Conservation (phyloP, 148 eudicot species). For the Chenopodium formosanum region DNA sequence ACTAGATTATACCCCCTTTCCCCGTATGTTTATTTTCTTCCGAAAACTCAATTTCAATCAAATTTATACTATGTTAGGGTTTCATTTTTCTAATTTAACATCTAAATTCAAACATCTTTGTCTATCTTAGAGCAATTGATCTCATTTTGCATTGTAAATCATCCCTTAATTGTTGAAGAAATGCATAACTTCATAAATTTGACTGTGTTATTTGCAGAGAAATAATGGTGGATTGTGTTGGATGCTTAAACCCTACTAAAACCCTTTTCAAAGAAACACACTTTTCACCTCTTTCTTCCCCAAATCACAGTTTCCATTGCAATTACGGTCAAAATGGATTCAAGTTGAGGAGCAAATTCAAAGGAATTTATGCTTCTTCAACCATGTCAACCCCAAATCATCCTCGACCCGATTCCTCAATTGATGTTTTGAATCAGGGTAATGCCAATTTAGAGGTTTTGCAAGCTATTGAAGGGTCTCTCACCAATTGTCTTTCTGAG, state of each 20-base stretch:
- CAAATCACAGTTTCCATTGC: constrained; percentile 17
- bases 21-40: too few species aligned
- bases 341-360: constrained; percentile 21
- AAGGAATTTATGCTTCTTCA: constrained; percentile 33
- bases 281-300: constrained; percentile 2
- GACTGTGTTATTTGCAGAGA: neutral
- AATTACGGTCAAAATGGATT: constrained; percentile 13
- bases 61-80: too few species aligned
- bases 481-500: constrained; percentile 65
- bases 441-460: constrained; percentile 46
- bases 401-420: constrained; percentile 13
- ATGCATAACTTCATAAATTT: too few species aligned
- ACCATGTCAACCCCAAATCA: constrained; percentile 37
- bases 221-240: constrained; percentile 26
- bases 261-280: constrained; percentile 30
- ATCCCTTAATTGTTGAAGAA: too few species aligned
- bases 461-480: constrained; percentile 45
- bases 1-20: too few species aligned
- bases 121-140: too few species aligned
- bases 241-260: constrained; percentile 51
- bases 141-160: too few species aligned
- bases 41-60: too few species aligned
- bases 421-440: constrained; percentile 39
- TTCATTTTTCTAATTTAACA: too few species aligned
- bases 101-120: too few species aligned